phyloP scores from a whole-genome alignment of 2,329 filamentous ascomycete genomes.

The Colletotrichum lupini region DNA sequence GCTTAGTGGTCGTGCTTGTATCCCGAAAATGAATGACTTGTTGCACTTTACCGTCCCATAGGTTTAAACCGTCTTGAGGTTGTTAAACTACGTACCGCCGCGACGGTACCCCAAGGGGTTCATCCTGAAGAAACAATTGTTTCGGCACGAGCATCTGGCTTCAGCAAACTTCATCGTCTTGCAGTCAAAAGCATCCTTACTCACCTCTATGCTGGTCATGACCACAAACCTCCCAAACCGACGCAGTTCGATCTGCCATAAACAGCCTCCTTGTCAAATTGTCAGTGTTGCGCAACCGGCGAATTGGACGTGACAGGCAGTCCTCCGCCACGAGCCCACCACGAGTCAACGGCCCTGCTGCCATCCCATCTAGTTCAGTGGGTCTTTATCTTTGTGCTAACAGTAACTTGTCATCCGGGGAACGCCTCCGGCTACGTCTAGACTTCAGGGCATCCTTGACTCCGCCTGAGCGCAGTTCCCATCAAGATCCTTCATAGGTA shows the following conservation, averaged over 20 bases:
- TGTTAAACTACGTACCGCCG: background rate
- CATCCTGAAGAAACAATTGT: background rate
- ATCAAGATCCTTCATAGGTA: background rate
- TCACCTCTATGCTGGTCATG: background rate
- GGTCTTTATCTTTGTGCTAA: background rate
- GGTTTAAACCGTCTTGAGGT: background rate
- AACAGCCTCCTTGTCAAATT: background rate
- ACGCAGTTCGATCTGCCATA: background rate
- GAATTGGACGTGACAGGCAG: too few species aligned
- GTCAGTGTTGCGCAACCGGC: background rate
- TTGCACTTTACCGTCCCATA: background rate
- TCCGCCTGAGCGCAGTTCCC: background rate
- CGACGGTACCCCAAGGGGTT: background rate
- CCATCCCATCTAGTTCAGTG: background rate
- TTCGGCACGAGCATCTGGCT: background rate
- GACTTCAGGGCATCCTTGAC: background rate
- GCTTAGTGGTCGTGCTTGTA: background rate
- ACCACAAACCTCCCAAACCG: background rate
- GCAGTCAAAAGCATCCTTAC: background rate
- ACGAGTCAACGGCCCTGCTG: slow-evolving; percentile 18
- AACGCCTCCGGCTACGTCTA: background rate
- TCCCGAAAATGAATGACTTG: background rate
- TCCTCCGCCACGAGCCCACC: background rate
- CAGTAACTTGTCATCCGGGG: background rate
- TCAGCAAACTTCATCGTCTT: background rate